Base-by-base conservation (phyloP, 2,329 filamentous ascomycete genomes). In the Polychaeton citri region DNA sequence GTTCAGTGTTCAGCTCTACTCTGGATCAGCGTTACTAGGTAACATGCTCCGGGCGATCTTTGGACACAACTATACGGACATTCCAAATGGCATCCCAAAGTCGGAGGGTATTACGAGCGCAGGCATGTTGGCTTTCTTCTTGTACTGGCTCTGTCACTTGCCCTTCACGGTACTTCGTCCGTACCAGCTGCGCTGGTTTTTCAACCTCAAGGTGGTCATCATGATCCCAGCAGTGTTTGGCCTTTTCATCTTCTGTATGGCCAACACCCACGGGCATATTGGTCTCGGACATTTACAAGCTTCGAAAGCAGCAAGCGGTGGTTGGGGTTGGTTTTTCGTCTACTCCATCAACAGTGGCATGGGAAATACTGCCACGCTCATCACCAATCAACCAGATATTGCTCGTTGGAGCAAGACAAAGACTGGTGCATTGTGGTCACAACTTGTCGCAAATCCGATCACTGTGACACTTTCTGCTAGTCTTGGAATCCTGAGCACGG, bases 141-240 rank as follows among this genome's bases (percentile, higher is more conserved):
- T 54, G 13, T 52, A 50, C 41, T 54, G 50, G 51, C 38, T 50
- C 16, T 39, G 51, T 6, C 45, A 51, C 19, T 38, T 54, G 15
- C 50, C 50, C 3, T 63, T 67, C 42, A 57, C 56, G 15, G 53
- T 59, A 26, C 57, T 65, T 39, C 53, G 62, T 10, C 63, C 64
- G 8, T 63, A 66, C 43, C 60, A 66, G 43, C 44, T 66, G 13
- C 47, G 54, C n/a, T 51, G 49, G 34, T 63, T 67, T 49, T 68
- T 66, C 51, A 60, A 56, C 46, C 55, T 65, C 51, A 66, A 66
- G 42, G 55, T 52, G 5, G 48, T 58, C 21, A 54, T 64, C 40
- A 56, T 73, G 13, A 75, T 74, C 2, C 58, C 71, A n/a, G 67
- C 71, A 2, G 52, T 61, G 4, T 58, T 52, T 37, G 56, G 58